Percentiles rank a stretch among this genome's conserved stretches.
Evolutionary conservation across 495 filamentous ascomycete species (phyloP).

Genomic region (Melanomma pulvis-pyrius): DNA sequence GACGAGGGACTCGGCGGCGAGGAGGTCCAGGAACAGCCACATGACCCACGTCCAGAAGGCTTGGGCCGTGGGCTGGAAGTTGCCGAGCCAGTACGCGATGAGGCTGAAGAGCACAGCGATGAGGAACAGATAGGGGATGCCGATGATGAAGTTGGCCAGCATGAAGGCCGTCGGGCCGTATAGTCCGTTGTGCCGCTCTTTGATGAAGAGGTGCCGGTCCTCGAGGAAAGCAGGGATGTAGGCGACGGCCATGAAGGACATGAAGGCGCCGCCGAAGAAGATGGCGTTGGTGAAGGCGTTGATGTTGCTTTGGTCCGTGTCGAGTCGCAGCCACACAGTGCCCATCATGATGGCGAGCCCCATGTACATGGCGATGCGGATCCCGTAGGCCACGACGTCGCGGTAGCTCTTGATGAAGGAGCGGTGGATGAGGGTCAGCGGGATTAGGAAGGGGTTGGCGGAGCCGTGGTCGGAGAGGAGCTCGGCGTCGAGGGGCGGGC

Average conservation of each 20-base stretch:
- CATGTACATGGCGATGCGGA: conserved; percentile 80
- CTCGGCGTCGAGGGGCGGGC: neutral
- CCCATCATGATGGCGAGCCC: conserved; percentile 87
- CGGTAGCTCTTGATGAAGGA: conserved; percentile 79
- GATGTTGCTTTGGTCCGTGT: conserved; percentile 65
- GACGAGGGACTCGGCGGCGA: conserved; percentile 79
- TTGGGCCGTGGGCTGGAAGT: conserved; percentile 65
- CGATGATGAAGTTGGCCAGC: conserved; percentile 78
- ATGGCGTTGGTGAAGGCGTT: conserved; percentile 80
- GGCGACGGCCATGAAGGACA: conserved; percentile 87
- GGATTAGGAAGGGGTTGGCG: conserved; percentile 47
- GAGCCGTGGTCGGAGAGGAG: conserved; percentile 12
- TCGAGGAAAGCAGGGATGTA: conserved; percentile 83
- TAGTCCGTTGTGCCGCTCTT: conserved; percentile 80
- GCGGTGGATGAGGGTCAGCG: conserved; percentile 64
- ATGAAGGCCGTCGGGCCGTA: conserved; percentile 74
- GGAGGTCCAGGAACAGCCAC: conserved; percentile 83
- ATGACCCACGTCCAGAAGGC: conserved; percentile 81
- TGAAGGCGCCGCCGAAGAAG: conserved; percentile 82
- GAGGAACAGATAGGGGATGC: conserved; percentile 75
- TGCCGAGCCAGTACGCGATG: conserved; percentile 77
- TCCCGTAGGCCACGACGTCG: conserved; percentile 79
- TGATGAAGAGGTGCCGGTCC: conserved; percentile 70
- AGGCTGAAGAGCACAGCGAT: conserved; percentile 74
- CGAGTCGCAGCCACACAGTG: conserved; percentile 76